phyloP scores from a whole-genome alignment of 345 rosid species.

The Trapa incisa region DNA sequence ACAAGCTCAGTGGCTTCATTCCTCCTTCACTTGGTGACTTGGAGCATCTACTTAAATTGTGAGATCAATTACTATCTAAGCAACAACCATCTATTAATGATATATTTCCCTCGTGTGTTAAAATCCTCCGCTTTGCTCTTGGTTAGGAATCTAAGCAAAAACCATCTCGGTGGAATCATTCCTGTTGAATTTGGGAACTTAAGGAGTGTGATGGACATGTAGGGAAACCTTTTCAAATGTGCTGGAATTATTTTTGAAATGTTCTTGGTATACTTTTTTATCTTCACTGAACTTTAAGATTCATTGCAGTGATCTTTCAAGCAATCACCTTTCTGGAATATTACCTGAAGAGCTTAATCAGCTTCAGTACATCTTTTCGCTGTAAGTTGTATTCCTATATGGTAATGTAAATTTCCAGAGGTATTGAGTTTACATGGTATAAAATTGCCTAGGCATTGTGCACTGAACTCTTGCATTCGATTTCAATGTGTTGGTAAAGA shows the following conservation, averaged over 20 bases:
- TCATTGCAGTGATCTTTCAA: conserved; percentile 67
- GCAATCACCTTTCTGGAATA: conserved; percentile 62
- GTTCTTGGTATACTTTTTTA: not conserved
- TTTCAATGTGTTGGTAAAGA: not conserved
- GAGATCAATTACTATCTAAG: conserved; percentile 14
- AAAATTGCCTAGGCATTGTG: not conserved
- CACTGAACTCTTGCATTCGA: not conserved
- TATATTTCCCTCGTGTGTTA: not conserved
- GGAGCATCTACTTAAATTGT: conserved; percentile 94
- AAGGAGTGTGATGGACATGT: conserved; percentile 88
- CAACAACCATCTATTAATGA: too few relatives aligned
- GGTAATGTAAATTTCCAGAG: too few relatives aligned
- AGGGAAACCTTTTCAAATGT: not conserved
- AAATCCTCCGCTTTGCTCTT: not conserved
- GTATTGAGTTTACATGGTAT: too few relatives aligned
- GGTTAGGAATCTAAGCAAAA: conserved; percentile 75
- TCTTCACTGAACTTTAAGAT: not conserved
- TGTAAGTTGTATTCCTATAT: conserved; percentile 31
- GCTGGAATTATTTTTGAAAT: not conserved
- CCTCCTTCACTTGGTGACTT: conserved; percentile 91
- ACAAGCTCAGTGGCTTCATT: conserved; percentile 66
- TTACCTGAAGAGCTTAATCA: conserved; percentile 78
- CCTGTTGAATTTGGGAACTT: conserved; percentile 87
- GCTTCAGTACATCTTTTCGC: conserved; percentile 50
- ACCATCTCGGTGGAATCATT: conserved; percentile 48